Conservation (phyloP, 805 yeast species). For the Pichia nakasei region DNA sequence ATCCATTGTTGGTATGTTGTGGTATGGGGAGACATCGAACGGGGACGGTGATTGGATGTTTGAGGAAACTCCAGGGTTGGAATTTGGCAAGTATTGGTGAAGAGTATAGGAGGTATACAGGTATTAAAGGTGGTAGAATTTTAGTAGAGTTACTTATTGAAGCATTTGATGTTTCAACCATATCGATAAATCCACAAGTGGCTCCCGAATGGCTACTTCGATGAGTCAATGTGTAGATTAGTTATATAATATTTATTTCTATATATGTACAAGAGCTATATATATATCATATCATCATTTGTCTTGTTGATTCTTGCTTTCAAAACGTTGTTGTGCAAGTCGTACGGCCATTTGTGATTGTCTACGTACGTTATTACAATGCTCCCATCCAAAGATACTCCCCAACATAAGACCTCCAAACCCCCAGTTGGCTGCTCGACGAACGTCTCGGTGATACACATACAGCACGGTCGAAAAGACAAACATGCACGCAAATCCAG, state of each 20-base stretch:
- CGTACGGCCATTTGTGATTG: slow-evolving; percentile 59
- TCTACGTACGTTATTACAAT: slow-evolving; percentile 67
- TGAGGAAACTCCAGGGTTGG: slow-evolving; percentile 94
- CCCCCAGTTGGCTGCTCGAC: slow-evolving; percentile 71
- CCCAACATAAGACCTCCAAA: slow-evolving; percentile 74
- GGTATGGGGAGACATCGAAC: slow-evolving; percentile 99
- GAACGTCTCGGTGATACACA: slow-evolving; percentile 52
- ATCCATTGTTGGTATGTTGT: slow-evolving; percentile 87
- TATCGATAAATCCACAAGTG: slow-evolving; percentile 31
- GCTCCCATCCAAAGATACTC: slow-evolving; percentile 84
- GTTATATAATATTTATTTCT: too few relatives aligned
- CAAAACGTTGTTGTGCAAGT: slow-evolving; percentile 47
- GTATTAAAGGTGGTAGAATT: slow-evolving; percentile 85
- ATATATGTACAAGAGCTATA: too few relatives aligned
- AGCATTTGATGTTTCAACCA: slow-evolving; percentile 42
- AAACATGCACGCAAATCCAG: slow-evolving; percentile 67
- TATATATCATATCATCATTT: not conserved
- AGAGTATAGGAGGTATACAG: slow-evolving; percentile 90
- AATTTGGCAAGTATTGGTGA: slow-evolving; percentile 87
- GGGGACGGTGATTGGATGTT: slow-evolving; percentile 93
- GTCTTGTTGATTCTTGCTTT: not conserved
- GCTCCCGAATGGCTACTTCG: slow-evolving; percentile 42
- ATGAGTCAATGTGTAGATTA: slow-evolving; percentile 2
- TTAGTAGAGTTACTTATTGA: slow-evolving; percentile 87
- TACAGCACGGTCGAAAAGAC: slow-evolving; percentile 62